phyloP scores from a whole-genome alignment of 192 early-diverging fungal species.

The Hyaloraphidium curvatum region DNA sequence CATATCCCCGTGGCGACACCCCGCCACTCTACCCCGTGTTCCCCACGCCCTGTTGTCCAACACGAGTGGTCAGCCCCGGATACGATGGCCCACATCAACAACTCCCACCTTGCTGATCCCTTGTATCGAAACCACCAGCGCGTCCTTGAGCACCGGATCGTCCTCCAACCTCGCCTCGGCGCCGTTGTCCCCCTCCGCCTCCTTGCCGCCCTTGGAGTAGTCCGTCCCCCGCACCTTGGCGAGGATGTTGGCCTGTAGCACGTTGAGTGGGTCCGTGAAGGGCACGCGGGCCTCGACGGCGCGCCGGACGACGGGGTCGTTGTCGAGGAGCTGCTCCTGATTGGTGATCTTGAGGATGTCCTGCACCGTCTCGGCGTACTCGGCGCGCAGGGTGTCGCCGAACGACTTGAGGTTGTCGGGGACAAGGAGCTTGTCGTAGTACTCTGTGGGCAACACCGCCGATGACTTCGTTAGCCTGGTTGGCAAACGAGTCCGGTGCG shows the following conservation, averaged over 20 bases:
- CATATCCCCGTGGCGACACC: no score
- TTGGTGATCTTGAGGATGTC: conserved; percentile 7
- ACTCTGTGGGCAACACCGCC: conserved; percentile 2
- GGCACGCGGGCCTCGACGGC: conserved; percentile 16
- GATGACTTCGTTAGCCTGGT: conserved; percentile 7
- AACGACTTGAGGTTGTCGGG: conserved; percentile 4
- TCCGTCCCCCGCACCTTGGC: conserved; percentile 4
- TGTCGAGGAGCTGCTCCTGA: conserved; percentile 7
- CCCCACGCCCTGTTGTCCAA: no score
- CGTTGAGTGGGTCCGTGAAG: conserved; percentile 14
- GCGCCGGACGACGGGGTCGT: conserved; percentile 17
- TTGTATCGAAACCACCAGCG: background rate
- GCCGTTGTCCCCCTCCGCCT: conserved; percentile 7
- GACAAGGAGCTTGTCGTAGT: conserved; percentile 13
- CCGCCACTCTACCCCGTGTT: no score
- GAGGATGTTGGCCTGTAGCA: conserved; percentile 13
- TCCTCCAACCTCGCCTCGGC: no score
- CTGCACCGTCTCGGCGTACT: conserved; percentile 3
- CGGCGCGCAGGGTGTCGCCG: conserved; percentile 9
- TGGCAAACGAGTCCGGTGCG: conserved; percentile 9
- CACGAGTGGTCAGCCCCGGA: background rate
- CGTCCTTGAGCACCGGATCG: background rate
- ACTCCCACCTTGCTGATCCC: background rate
- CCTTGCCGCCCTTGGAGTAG: no score
- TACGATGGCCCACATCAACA: background rate